These are phyloP conservation scores for Scedosporium aurantiacum DNA, from an alignment of 2,329 filamentous ascomycete genomes.

Conservation along the genomic window DNA sequence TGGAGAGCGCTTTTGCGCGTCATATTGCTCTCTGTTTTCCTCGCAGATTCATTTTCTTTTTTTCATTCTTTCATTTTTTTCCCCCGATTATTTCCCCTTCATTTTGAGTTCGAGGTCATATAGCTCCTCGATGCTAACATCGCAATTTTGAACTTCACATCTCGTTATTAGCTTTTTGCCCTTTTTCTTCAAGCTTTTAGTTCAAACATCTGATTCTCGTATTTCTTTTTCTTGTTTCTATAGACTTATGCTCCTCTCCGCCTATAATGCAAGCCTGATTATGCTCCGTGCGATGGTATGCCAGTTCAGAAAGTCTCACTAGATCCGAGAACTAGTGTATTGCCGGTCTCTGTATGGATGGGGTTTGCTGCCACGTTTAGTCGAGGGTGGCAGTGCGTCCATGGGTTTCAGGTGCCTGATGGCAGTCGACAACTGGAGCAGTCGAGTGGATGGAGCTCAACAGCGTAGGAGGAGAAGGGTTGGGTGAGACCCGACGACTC, in stretches of 20 bases:
- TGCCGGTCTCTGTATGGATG: neutral
- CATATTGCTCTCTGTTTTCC: neutral
- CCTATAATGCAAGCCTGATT: neutral
- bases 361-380: neutral
- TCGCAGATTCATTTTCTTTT: neutral
- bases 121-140: neutral
- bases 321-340: neutral
- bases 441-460: neutral
- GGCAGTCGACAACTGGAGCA: neutral
- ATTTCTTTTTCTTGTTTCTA: neutral
- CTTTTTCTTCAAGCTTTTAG: slow-evolving; percentile 5
- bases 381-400: neutral
- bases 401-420: neutral
- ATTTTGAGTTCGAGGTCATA: neutral
- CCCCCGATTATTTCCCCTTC: neutral
- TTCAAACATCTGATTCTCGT: neutral
- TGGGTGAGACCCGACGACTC: neutral
- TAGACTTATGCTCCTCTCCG: neutral
- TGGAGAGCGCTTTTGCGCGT: neutral
- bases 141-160: neutral
- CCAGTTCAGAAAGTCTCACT: neutral
- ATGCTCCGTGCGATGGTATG: neutral
- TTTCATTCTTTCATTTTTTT: neutral
- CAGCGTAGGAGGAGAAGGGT: neutral
- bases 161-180: neutral